Evolutionary conservation across 2,329 filamentous ascomycete species (phyloP).

Genomic region (Botrytis fragariae): DNA sequence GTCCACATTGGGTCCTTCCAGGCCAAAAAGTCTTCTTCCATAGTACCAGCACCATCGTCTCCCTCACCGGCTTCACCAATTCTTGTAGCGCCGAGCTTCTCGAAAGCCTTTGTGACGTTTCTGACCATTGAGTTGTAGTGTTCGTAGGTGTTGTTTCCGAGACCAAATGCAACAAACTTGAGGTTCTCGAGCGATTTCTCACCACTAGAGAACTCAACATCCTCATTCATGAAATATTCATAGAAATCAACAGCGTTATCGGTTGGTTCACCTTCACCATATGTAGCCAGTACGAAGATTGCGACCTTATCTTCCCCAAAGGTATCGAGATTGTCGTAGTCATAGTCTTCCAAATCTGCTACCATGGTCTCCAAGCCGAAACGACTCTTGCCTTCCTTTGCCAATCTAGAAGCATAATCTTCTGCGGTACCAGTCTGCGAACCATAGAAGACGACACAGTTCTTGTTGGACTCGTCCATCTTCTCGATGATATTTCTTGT

Average conservation of each 20-base stretch:
- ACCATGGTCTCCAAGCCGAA: constrained; percentile 98
- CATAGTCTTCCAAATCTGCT: constrained; percentile 95
- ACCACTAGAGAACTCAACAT: constrained; percentile 70
- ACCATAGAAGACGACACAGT: constrained; percentile 97
- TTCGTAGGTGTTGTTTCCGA: constrained; percentile 99
- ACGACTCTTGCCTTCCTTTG: constrained; percentile 94
- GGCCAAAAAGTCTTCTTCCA: constrained; percentile 98
- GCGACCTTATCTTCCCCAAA: constrained; percentile 87
- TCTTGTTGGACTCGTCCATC: constrained; percentile 93
- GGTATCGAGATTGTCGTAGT: constrained; percentile 88
- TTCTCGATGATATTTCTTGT: constrained; percentile 92
- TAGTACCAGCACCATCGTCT: constrained; percentile 95
- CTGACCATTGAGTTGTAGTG: constrained; percentile 99
- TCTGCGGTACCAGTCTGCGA: constrained; percentile 98
- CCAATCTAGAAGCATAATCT: constrained; percentile 92
- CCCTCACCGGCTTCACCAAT: constrained; percentile 91
- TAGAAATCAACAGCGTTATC: constrained; percentile 99
- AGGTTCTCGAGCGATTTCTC: constrained; percentile 77
- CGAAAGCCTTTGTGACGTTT: constrained; percentile 77
- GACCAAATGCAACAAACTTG: constrained; percentile 91
- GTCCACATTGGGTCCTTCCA: constrained; percentile 99
- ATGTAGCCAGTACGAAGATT: constrained; percentile 95
- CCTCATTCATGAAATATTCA: constrained; percentile 86
- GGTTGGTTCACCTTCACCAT: constrained; percentile 96
- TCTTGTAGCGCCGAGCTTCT: constrained; percentile 77